Evolutionary conservation across 768 basidiomycete genomes (phyloP).

Genomic region (Trametes meyenii): DNA sequence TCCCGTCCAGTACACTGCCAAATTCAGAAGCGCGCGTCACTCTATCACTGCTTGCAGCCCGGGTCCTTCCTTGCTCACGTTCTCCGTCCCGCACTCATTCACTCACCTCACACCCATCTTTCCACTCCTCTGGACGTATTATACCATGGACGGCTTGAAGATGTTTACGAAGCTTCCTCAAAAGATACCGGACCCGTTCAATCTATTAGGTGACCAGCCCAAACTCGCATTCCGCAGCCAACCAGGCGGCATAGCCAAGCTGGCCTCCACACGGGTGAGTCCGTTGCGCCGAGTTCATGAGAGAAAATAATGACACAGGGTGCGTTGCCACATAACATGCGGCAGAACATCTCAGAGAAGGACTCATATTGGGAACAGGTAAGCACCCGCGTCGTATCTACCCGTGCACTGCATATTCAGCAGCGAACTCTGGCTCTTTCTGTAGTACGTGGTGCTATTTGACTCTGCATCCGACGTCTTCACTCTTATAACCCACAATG

Average conservation of each 20-base stretch:
- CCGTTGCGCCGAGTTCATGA: not conserved
- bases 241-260: conserved; percentile 75
- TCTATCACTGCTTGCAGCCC: not conserved
- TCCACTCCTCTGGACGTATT: not conserved
- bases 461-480: conserved; percentile 91
- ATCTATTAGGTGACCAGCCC: conserved; percentile 82
- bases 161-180: conserved; percentile 78
- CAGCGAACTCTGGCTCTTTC: not conserved
- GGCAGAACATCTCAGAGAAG: conserved; percentile 69
- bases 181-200: conserved; percentile 73
- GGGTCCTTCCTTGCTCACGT: no score
- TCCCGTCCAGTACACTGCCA: not conserved
- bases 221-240: conserved; percentile 89
- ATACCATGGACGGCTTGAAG: conserved; percentile 16
- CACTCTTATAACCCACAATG: conserved; percentile 83
- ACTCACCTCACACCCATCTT: not conserved
- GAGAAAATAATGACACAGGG: not conserved
- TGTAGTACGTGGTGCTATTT: conserved; percentile 80
- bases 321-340: not conserved
- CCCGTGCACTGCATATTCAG: not conserved
- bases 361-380: conserved; percentile 95
- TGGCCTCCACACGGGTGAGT: conserved; percentile 73
- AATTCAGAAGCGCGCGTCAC: not conserved
- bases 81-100: not conserved
- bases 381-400: conserved; percentile 27